Base-by-base conservation (phyloP, 352 stramenopile species). In the Sclerospora graminicola region DNA sequence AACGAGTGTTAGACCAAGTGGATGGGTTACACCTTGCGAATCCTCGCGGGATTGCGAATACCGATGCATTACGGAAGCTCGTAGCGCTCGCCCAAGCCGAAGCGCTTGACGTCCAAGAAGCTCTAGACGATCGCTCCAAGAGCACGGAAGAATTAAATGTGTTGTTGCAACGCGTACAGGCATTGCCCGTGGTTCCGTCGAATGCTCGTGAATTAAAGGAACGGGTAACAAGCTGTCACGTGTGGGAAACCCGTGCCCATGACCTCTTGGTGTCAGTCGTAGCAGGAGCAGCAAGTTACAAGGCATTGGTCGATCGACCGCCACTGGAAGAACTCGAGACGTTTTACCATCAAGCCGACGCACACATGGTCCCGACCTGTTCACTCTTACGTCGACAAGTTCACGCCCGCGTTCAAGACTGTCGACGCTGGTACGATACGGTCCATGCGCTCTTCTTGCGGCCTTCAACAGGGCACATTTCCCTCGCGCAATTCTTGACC, bases 361-460 rank as follows among this genome's bases (percentile, higher is more conserved):
- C 26, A 8, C 59, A 66, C 33, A 83, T 76, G 28, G 72, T 91
- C 8, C 70, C 76, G 0, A 58, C 55, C 11, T 77, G 74, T 4
- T 89, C 75, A 6, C 46, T 87, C 8, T 27, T 88, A 24, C 57
- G 69, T 18, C 68, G 76, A 4, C 72, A 89, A 51, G 29, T 91
- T 20, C 66, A 83, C 36, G 53, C 55, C 1, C 63, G 76, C 2
- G 39, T 85, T 3, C 72, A 91, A 29, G 75, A 88, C 44, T 85
- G 72, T 16, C 69, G 59, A 5, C 72, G 76, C 0, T 91, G 80
- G 80, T 66, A 69, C 16, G 38, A 66, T 1, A 48, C 66, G 10
- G 65, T 82, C 11, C 57, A 71, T 21, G 48, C 54, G 2, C 34
- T 89, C 13, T 89, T 91, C 45, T 42, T 86, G 15, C 67, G 66